These are phyloP conservation scores for Chaetomium globosum DNA, from an alignment of 2,329 filamentous ascomycete species.

Conservation along the genomic window DNA sequence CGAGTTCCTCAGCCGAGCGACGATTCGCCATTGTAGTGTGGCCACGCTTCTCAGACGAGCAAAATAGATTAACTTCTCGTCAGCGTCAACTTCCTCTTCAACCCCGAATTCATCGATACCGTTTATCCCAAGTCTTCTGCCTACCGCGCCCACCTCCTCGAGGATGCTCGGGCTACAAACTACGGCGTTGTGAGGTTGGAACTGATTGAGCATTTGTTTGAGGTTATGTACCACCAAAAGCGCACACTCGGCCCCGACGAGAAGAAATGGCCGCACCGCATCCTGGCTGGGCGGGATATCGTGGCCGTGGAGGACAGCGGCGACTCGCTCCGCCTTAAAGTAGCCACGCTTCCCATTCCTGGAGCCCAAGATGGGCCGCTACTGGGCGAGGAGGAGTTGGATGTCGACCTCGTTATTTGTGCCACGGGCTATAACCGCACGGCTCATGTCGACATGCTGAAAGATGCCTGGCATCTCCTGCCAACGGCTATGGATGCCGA, in stretches of 20 bases:
- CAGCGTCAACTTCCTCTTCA: constrained; percentile 94
- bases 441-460: constrained; percentile 76
- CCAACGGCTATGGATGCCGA: constrained; percentile 47
- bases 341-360: constrained; percentile 53
- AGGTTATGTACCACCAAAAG: constrained; percentile 83
- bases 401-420: constrained; percentile 80
- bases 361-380: constrained; percentile 38
- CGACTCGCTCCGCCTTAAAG: constrained; percentile 57
- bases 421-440: constrained; percentile 85
- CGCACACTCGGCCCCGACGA: constrained; percentile 70
- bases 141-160: constrained; percentile 62
- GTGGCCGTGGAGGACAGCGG: constrained; percentile 60
- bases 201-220: constrained; percentile 85
- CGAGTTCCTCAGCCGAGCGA: constrained; percentile 84
- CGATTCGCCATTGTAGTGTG: constrained; percentile 87
- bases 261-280: constrained; percentile 77
- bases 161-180: constrained; percentile 80
- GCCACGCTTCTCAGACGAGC: too few species aligned
- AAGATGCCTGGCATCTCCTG: constrained; percentile 66
- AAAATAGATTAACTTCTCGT: constrained; percentile 6
- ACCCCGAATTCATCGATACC: constrained; percentile 78
- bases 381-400: constrained; percentile 61
- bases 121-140: constrained; percentile 69
- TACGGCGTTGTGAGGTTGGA: constrained; percentile 92
- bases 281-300: constrained; percentile 70